Conservation (phyloP, 164 flowering plant species). For the Macadamia integrifolia region DNA sequence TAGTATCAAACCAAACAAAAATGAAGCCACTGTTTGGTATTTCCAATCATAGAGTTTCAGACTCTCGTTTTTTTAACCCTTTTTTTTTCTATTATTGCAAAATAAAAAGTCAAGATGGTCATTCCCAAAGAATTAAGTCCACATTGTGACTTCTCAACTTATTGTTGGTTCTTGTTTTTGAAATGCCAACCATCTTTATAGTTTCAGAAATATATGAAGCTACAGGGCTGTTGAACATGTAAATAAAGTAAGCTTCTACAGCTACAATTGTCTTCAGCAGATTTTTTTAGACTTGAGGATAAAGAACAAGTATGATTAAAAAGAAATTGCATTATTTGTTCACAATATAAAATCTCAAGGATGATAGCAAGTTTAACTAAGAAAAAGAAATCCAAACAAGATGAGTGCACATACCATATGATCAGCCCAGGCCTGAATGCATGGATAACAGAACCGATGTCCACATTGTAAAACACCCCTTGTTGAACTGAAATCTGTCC, state of each 20-base stretch:
- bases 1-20: too few species aligned
- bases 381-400: not conserved
- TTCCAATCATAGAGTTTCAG: too few species aligned
- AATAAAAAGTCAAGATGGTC: too few species aligned
- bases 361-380: not conserved
- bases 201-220: not conserved
- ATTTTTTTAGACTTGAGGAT: not conserved
- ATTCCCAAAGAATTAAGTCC: too few species aligned
- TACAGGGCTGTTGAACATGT: not conserved
- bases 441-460: slow-evolving; percentile 89
- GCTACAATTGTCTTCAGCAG: not conserved
- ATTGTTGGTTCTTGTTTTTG: too few species aligned
- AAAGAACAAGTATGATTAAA: not conserved
- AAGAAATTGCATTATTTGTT: not conserved
- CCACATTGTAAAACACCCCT: slow-evolving; percentile 91
- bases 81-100: too few species aligned
- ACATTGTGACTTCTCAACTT: too few species aligned
- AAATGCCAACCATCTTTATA: too few species aligned
- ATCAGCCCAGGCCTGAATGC: slow-evolving; percentile 88
- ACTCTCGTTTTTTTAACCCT: too few species aligned
- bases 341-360: not conserved
- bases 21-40: too few species aligned
- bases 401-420: slow-evolving; percentile 54
- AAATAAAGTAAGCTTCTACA: not conserved
- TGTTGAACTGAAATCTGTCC: slow-evolving; percentile 76